Evolutionary conservation across 1,284 basidiomycete species (phyloP).

Genomic region (Microbotryum lychnidis-dioicae): DNA sequence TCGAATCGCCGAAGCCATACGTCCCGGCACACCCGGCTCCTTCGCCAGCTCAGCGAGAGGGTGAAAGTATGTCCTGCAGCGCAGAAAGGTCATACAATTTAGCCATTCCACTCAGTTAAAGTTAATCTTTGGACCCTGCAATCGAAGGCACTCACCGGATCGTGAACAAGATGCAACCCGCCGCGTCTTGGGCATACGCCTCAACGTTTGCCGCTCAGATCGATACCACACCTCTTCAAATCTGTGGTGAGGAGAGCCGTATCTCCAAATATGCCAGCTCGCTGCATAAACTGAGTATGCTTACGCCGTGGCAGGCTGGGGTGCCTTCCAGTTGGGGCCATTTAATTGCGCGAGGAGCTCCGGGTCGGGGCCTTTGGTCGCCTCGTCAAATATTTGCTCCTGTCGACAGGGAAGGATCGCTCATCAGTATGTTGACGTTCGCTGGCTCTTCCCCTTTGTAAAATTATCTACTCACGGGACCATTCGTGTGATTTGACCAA

Average conservation of each 20-base stretch:
- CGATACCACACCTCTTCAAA: slow-evolving; percentile 50
- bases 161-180: slow-evolving; percentile 66
- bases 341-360: slow-evolving; percentile 33
- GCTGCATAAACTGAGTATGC: neutral
- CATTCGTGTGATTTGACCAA: slow-evolving; percentile 59
- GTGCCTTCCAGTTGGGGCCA: slow-evolving; percentile 39
- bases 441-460: too few relatives aligned
- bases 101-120: neutral
- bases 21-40: slow-evolving; percentile 57
- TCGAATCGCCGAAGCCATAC: slow-evolving; percentile 58
- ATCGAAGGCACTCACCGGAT: slow-evolving; percentile 45
- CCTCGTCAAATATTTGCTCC: slow-evolving; percentile 51
- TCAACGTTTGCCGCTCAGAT: slow-evolving; percentile 62
- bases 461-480: slow-evolving; percentile 37
- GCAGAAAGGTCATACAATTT: neutral
- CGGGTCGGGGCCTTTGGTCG: slow-evolving; percentile 35
- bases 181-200: slow-evolving; percentile 45
- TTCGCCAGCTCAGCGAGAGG: slow-evolving; percentile 51
- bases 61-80: slow-evolving; percentile 53
- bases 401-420: too few relatives aligned
- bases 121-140: too few relatives aligned
- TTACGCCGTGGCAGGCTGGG: slow-evolving; percentile 14
- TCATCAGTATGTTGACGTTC: too few relatives aligned
- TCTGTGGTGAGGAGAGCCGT: neutral
- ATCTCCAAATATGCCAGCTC: too few relatives aligned